Conservation (phyloP, 2,329 filamentous ascomycete species). For the Penicillium paneum region DNA sequence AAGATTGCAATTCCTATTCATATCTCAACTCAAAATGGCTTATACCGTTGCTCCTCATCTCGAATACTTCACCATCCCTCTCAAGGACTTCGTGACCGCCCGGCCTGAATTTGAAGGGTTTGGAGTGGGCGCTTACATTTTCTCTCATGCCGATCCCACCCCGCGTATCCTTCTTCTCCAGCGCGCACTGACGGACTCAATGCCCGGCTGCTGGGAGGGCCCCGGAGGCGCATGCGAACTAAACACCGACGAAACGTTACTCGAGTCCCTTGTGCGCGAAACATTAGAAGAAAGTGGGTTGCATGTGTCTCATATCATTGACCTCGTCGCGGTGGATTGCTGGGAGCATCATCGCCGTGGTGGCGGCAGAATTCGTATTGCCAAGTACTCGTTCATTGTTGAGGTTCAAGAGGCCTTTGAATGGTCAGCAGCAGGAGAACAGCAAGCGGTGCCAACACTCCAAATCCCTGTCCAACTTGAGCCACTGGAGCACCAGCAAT, state of each 20-base stretch:
- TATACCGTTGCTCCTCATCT: slow-evolving; percentile 32
- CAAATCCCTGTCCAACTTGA: slow-evolving; percentile 30
- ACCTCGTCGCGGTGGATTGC: slow-evolving; percentile 38
- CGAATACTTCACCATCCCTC: slow-evolving; percentile 28
- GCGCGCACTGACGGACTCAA: slow-evolving; percentile 40
- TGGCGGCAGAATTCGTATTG: slow-evolving; percentile 20
- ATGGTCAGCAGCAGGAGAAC: slow-evolving; percentile 11
- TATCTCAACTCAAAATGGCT: slow-evolving; percentile 9
- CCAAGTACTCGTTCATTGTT: slow-evolving; percentile 40
- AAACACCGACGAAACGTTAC: slow-evolving; percentile 45
- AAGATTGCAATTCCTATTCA: background rate
- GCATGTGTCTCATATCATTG: slow-evolving; percentile 42
- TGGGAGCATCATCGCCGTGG: slow-evolving; percentile 30
- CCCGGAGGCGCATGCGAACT: slow-evolving; percentile 51
- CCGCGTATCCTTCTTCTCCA: slow-evolving; percentile 45
- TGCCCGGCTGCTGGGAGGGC: slow-evolving; percentile 48
- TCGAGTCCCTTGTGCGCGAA: slow-evolving; percentile 51
- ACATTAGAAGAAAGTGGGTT: slow-evolving; percentile 51
- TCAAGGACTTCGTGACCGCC: slow-evolving; percentile 24
- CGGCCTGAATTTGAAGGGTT: slow-evolving; percentile 31
- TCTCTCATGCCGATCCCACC: slow-evolving; percentile 17
- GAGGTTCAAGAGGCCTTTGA: slow-evolving; percentile 28
- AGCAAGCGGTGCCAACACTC: background rate
- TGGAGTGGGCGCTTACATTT: slow-evolving; percentile 30
- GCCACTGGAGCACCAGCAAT: slow-evolving; percentile 36